Conservation (phyloP, 2,329 filamentous ascomycete genomes). For the Fusarium sp. region DNA sequence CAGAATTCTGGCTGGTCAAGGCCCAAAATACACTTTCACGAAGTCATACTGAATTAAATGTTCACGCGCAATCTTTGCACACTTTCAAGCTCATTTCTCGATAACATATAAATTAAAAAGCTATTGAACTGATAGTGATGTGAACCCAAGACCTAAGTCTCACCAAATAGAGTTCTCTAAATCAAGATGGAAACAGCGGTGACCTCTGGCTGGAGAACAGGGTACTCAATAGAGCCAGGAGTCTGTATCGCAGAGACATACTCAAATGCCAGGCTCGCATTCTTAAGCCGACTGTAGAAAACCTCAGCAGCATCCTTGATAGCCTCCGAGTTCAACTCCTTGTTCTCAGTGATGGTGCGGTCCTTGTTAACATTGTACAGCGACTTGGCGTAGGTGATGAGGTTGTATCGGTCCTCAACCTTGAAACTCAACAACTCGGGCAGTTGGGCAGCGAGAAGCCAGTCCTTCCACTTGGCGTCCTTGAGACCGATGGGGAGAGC, state of each 20-base stretch:
- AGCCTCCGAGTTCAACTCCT: neutral
- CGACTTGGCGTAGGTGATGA: slow-evolving; percentile 25
- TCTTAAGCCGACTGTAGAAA: slow-evolving; percentile 7
- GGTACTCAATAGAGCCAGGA: slow-evolving; percentile 13
- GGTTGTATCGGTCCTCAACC: slow-evolving; percentile 19
- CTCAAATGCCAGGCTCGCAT: neutral
- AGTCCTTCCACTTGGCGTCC: slow-evolving; percentile 29
- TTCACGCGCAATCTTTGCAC: accelerated
- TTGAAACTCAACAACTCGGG: slow-evolving; percentile 28
- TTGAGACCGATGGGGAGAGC: slow-evolving; percentile 24
- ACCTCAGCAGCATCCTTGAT: slow-evolving; percentile 1
- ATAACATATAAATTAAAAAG: neutral
- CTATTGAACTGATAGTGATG: neutral
- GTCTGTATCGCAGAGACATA: slow-evolving; percentile 5
- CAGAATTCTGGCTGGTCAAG: neutral
- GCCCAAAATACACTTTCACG: no score
- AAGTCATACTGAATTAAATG: neutral
- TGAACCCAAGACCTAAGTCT: accelerated
- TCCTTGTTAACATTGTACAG: slow-evolving; percentile 21
- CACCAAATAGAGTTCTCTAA: accelerated
- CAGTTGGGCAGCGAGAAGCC: slow-evolving; percentile 14
- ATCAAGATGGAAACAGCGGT: slow-evolving; percentile 27
- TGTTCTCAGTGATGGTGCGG: neutral
- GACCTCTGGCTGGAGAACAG: slow-evolving; percentile 14
- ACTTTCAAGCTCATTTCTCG: accelerated